A percentile compares a stretch with the other conserved stretches of the same genome.
Evolutionary conservation across 352 stramenopile genomes (phyloP).

Genomic region (Phytophthora agathidicida): DNA sequence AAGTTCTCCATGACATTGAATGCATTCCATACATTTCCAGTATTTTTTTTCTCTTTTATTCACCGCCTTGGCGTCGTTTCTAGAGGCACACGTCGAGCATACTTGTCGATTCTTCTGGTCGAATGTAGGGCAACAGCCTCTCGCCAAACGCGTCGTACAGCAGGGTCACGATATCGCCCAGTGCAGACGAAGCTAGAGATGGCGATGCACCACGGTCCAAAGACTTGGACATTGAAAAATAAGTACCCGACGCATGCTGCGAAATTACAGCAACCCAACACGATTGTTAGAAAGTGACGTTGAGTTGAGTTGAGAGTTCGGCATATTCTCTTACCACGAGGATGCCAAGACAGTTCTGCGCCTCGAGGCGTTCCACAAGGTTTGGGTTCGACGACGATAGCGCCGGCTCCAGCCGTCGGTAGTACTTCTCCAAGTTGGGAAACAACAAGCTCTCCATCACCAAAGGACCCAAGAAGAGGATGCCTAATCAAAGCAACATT

Average conservation of each 20-base stretch:
- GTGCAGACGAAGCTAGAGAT: slow-evolving; percentile 35
- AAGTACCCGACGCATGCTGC: slow-evolving; percentile 79
- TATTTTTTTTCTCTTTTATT: slow-evolving; percentile 16
- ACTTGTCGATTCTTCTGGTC: slow-evolving; percentile 44
- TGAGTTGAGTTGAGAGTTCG: background rate
- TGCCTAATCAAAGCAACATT: slow-evolving; percentile 41
- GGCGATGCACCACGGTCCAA: slow-evolving; percentile 30
- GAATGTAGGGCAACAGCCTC: slow-evolving; percentile 77
- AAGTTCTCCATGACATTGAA: slow-evolving; percentile 6
- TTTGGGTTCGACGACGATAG: slow-evolving; percentile 80
- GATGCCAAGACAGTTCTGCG: slow-evolving; percentile 88
- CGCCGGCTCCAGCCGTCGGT: slow-evolving; percentile 79
- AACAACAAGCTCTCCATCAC: slow-evolving; percentile 94
- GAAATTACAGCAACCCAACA: slow-evolving; percentile 11
- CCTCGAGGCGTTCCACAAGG: slow-evolving; percentile 81
- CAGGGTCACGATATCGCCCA: slow-evolving; percentile 61
- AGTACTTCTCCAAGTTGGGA: slow-evolving; percentile 88
- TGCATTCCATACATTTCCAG: slow-evolving; percentile 16
- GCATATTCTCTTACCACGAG: slow-evolving; percentile 64
- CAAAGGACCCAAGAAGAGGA: slow-evolving; percentile 91
- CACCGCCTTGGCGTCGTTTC: background rate
- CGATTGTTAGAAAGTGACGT: background rate
- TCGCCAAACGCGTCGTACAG: slow-evolving; percentile 85
- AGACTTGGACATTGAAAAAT: slow-evolving; percentile 75
- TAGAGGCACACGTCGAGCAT: slow-evolving; percentile 62